Evolutionary conservation across 257 asterid genomes (phyloP), one percentile per base, ranked within the genome.

Genomic region (Jaltomata sinuosa): DNA sequence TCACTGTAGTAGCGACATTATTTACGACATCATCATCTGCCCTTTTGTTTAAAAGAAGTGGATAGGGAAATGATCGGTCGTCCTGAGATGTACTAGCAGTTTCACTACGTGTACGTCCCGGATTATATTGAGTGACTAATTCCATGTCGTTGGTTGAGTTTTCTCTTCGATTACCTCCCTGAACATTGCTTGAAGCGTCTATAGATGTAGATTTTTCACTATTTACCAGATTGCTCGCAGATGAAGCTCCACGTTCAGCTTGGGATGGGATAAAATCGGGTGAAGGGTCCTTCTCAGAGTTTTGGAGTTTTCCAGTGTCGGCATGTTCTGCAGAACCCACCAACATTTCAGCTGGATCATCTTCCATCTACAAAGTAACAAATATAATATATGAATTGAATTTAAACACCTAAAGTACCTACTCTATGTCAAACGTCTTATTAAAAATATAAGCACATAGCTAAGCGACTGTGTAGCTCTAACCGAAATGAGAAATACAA

Each of bases 271-370:
- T 50, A 85, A 77, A 86, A 65, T 86, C 91, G 80, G 90, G 78
- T 59, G 80, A 84, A 74, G 93, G 87, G 53, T 85, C 82, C 84
- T 88, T 92, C 54, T 84, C 77, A 21, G 89, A 86, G 82, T 81
- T 65, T 85, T 86, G 91, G 83, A 89, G 83, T 90, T 92, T 92
- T 88, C 79, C 84, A 78, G 81, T 81, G 86, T 78, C 84, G 72
- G 81, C 74, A 78, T 85, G 90, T 85, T 90, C 91, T 29, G 91
- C 89, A 88, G 93, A 83, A 83, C 83, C 88, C 82, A 89, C 92
- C 89, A 87, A 87, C 67, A 89, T 85, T 90, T 90, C 95, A 86
- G 93, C 92, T 84, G 95, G 95, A 92, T 89, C 90, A 87, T 92
- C 98, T 89, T 94, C 96, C 90, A 89, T 86, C 98, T 94, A 86